Evolutionary conservation across 2,329 filamentous ascomycete species (phyloP).

Genomic region (Cucurbitaria berberidis): DNA sequence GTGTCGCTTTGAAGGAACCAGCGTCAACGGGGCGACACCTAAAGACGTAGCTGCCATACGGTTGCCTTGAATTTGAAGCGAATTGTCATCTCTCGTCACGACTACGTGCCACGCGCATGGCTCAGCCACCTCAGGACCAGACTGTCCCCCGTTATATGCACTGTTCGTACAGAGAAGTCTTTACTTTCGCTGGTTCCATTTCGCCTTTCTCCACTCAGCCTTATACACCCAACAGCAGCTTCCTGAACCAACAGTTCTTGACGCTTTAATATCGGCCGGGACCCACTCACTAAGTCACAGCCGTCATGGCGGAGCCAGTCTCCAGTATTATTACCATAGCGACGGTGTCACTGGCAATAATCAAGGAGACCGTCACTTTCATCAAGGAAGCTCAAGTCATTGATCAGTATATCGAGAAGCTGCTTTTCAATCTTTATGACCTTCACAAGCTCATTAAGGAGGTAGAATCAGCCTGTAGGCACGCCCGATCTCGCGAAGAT

Average conservation of each 20-base stretch:
- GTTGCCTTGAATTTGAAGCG: background rate
- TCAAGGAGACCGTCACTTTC: constrained; percentile 14
- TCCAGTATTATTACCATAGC: constrained; percentile 21
- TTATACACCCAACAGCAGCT: background rate
- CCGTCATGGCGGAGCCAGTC: constrained; percentile 23
- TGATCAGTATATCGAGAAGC: constrained; percentile 4
- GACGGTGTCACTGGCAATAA: constrained; percentile 11
- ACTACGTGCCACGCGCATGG: constrained; percentile 6
- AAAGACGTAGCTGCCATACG: background rate
- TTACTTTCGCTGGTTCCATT: background rate
- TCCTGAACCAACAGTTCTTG: background rate
- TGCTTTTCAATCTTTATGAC: constrained; percentile 10
- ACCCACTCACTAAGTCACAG: background rate
- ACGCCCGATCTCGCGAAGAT: background rate
- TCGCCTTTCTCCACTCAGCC: constrained; percentile 5
- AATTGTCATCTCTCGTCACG: background rate
- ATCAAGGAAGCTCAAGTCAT: constrained; percentile 18
- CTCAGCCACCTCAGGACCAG: constrained; percentile 9
- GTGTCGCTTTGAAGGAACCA: background rate
- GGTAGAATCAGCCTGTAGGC: constrained; percentile 13
- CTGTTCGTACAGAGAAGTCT: background rate
- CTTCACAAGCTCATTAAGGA: constrained; percentile 9
- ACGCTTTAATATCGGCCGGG: background rate
- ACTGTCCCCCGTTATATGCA: background rate
- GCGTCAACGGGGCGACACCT: background rate